phyloP scores from a whole-genome alignment of 108 stramenopile genomes.

The Discostella pseudostelligera region DNA sequence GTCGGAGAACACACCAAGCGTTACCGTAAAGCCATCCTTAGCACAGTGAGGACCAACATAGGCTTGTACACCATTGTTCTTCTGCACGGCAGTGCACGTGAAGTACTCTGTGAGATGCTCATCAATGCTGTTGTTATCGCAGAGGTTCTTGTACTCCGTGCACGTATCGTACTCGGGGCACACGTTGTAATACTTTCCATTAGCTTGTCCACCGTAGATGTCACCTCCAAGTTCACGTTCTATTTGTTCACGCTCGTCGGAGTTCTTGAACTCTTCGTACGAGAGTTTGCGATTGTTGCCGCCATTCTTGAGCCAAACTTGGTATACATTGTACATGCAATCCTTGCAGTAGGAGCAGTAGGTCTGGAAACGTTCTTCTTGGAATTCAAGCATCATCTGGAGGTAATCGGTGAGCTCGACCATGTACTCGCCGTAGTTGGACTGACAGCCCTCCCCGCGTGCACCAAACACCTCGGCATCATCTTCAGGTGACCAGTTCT shows the following conservation, averaged over 20 bases:
- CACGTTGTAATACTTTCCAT: slow-evolving; percentile 22
- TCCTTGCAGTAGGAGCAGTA: slow-evolving; percentile 60
- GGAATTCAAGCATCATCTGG: slow-evolving; percentile 57
- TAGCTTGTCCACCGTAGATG: too few relatives aligned
- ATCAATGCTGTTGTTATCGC: not conserved
- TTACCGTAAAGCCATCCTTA: slow-evolving; percentile 55
- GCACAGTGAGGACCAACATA: slow-evolving; percentile 78
- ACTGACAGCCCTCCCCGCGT: slow-evolving; percentile 55
- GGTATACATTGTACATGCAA: slow-evolving; percentile 18
- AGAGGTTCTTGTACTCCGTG: slow-evolving; percentile 4
- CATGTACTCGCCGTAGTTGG: slow-evolving; percentile 76
- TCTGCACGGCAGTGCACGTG: slow-evolving; percentile 41
- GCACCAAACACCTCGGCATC: slow-evolving; percentile 13
- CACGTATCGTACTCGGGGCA: slow-evolving; percentile 36
- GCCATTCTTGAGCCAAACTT: slow-evolving; percentile 18
- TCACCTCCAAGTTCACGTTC: slow-evolving; percentile 6
- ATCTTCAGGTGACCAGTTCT: not conserved
- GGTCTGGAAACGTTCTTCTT: slow-evolving; percentile 48
- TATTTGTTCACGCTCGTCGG: not conserved
- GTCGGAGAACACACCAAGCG: slow-evolving; percentile 70
- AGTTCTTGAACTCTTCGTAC: slow-evolving; percentile 50
- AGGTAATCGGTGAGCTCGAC: slow-evolving; percentile 68
- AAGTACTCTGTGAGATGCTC: slow-evolving; percentile 25
- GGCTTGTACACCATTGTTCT: slow-evolving; percentile 45
- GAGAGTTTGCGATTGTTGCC: slow-evolving; percentile 11